A percentile compares a stretch with the other conserved stretches of the same genome.
These are phyloP conservation scores for Dendrobium catenatum DNA, from an alignment of 106 monocot genomes.

Conservation along the genomic window DNA sequence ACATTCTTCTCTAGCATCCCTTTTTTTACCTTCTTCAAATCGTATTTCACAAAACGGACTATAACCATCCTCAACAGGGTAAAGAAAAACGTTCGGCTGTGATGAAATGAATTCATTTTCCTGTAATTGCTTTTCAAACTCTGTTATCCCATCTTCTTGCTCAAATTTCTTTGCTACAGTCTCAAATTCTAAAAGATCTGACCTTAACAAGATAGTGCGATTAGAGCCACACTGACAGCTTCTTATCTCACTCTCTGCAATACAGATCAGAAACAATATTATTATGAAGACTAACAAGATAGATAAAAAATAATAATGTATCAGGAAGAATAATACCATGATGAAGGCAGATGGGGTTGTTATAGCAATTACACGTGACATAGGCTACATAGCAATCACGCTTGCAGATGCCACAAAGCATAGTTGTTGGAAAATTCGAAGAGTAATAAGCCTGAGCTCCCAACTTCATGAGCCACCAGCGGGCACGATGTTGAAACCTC, in stretches of 20 bases:
- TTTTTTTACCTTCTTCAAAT: constrained; percentile 6
- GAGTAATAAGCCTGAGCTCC: constrained; percentile 22
- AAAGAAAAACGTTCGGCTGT: constrained; percentile 9
- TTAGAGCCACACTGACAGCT: constrained; percentile 32
- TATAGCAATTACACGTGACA: constrained; percentile 41
- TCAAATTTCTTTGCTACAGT: constrained; percentile 31
- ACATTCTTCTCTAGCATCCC: constrained; percentile 11
- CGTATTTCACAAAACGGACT: constrained; percentile 38
- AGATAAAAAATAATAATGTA: not conserved
- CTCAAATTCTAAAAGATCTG: constrained; percentile 39
- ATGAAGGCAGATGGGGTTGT: constrained; percentile 41
- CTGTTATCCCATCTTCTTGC: constrained; percentile 35
- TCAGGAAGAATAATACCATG: constrained; percentile 34
- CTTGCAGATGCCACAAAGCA: constrained; percentile 40
- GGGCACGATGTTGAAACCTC: constrained; percentile 41
- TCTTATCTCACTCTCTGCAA: constrained; percentile 26
- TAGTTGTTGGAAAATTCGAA: constrained; percentile 15
- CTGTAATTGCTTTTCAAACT: constrained; percentile 14
- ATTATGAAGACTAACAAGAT: not conserved
- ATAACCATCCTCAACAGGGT: constrained; percentile 27
- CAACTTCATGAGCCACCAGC: constrained; percentile 35
- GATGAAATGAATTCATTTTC: not conserved
- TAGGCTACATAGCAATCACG: constrained; percentile 60
- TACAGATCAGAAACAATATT: constrained; percentile 9
- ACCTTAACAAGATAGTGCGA: constrained; percentile 22